Base-by-base conservation (phyloP, 1,284 basidiomycete species). In the Fomes fomentarius region DNA sequence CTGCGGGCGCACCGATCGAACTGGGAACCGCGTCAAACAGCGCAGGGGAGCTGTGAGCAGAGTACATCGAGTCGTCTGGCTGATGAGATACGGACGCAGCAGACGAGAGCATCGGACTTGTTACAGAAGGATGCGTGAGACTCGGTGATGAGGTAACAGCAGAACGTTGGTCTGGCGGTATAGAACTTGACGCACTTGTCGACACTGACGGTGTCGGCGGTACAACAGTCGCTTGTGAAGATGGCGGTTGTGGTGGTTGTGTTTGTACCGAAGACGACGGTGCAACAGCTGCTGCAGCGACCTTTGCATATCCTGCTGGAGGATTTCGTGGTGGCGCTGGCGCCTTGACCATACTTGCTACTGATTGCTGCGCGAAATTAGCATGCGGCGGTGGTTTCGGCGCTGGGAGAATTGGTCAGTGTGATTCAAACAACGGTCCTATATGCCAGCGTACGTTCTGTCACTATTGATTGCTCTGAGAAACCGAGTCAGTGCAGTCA, bases 201-300 rank as follows among this genome's bases (percentile, higher is more conserved):
- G 74, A 44, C 22, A 67, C 67, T 35, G 74, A 66, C 44, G 68
- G 62, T 51, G 69, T 64, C 50, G 70, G 63, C 40, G 74, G 58
- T 33, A 67, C 68, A 35, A 75, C 66, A 35, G 75, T 61, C 25
- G 73, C 64, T 65, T 70, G 76, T 57, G 74, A 69, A 59, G 74
- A 67, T 2, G 76, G 61, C 47, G 73, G 43, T 25, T 65, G 69
- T 46, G 71, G 33, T 43, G 73, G 56, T 30, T 63, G 61, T 40
- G 65, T 52, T 30, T 62, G 54, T 40, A 64, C 42, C 49, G 64
- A 41, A 49, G 63, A 22, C 61, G 78, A 66, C 43, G 82, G 67
- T 17, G 79, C 73, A 14, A 91, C 89, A 3, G 91, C 93, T 0
- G 93, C 94, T 1, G 94, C 94, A 2, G 94, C 95, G 0, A 94